Percentiles rank a stretch among this genome's conserved stretches.
Evolutionary conservation across 306 rosid genomes (phyloP).

Genomic region (Pyrus pyrifolia): DNA sequence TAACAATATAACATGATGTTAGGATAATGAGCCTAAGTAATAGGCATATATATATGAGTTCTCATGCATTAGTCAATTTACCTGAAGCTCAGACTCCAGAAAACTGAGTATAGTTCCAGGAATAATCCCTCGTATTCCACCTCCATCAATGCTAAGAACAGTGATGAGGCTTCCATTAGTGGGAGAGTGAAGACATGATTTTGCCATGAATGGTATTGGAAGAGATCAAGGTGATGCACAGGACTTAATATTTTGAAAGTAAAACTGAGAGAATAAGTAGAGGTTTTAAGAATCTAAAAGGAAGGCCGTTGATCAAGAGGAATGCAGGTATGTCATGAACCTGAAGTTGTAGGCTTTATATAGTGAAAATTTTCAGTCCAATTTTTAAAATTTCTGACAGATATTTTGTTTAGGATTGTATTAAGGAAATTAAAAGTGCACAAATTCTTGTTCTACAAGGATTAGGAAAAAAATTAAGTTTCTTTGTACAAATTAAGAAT

Average conservation of each 20-base stretch:
- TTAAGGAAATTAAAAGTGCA: too few relatives aligned
- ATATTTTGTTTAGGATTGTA: too few relatives aligned
- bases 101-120: constrained; percentile 32
- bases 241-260: background rate
- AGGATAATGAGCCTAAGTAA: background rate
- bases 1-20: too few relatives aligned
- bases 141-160: constrained; percentile 62
- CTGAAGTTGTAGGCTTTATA: background rate
- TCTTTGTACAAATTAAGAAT: too few relatives aligned
- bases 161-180: constrained; percentile 54
- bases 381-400: too few relatives aligned
- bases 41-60: background rate
- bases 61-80: background rate
- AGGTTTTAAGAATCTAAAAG: background rate
- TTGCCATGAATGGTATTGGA: background rate
- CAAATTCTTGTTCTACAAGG: too few relatives aligned
- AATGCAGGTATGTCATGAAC: background rate
- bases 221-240: background rate
- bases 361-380: background rate
- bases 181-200: constrained; percentile 29
- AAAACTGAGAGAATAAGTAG: background rate
- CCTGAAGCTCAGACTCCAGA: constrained; percentile 64
- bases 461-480: too few relatives aligned
- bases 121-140: constrained; percentile 59
- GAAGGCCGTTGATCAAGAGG: background rate